Evolutionary conservation across 2,329 filamentous ascomycete genomes (phyloP).

Genomic region (Diaporthe destruens): DNA sequence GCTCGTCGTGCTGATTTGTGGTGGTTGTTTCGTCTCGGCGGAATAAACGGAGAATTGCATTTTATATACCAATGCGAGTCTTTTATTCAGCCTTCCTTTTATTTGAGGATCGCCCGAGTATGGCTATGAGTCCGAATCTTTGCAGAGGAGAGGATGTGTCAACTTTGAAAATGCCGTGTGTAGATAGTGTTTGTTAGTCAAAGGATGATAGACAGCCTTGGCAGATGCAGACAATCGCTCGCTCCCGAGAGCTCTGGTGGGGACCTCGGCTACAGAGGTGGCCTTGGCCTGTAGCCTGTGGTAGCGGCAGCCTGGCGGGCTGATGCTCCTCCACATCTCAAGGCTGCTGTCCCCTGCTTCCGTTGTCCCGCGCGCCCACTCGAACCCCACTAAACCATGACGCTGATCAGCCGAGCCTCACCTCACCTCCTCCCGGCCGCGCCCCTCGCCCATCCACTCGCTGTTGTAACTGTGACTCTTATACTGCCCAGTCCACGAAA

Average conservation of each 20-base stretch:
- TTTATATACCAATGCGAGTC: neutral
- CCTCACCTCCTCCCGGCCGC: conserved; percentile 19
- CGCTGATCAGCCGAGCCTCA: conserved; percentile 39
- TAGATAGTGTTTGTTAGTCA: neutral
- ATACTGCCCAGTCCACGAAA: neutral
- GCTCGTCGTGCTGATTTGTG: neutral
- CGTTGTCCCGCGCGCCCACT: conserved; percentile 29
- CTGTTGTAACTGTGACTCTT: conserved; percentile 2
- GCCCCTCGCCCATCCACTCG: no score
- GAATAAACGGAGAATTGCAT: neutral
- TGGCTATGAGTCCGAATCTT: no score
- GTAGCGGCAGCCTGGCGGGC: conserved; percentile 1
- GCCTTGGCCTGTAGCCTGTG: no score
- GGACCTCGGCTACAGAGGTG: no score
- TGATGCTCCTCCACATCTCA: conserved; percentile 34
- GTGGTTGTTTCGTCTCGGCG: neutral
- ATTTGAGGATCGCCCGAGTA: neutral
- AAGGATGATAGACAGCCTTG: no score
- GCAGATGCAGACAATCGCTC: no score
- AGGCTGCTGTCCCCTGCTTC: conserved; percentile 21
- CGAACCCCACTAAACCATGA: conserved; percentile 37
- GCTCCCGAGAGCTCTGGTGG: no score
- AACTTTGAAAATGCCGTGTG: neutral
- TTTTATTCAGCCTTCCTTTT: no score
- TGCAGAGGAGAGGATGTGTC: neutral